Percentiles rank a stretch among this genome's conserved stretches.
Conservation (phyloP, 208 protist genomes). For the Herpetomonas samuelpessoai region DNA sequence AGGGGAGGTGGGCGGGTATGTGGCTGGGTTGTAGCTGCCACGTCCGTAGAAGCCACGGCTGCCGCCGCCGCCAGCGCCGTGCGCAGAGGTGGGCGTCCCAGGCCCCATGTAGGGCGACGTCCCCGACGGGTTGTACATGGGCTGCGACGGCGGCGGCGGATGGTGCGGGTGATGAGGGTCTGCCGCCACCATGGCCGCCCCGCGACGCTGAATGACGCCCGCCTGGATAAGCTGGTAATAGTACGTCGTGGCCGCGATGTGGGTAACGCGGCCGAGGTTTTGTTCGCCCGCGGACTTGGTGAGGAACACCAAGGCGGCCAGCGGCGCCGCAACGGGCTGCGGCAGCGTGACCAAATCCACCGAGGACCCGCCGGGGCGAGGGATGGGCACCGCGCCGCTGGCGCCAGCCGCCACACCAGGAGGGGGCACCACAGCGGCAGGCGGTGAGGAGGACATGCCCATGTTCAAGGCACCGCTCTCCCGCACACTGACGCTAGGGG, state of each 20-base stretch:
- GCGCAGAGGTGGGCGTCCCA: not conserved
- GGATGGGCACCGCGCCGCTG: slow-evolving; percentile 1
- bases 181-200: not conserved
- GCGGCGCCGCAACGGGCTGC: slow-evolving; percentile 64
- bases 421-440: not conserved
- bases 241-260: slow-evolving; percentile 81
- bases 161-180: not conserved
- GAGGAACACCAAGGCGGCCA: slow-evolving; percentile 79
- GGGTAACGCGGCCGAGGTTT: slow-evolving; percentile 73
- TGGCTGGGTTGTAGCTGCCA: not conserved
- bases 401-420: not conserved
- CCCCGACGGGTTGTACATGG: not conserved
- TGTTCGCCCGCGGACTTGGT: slow-evolving; percentile 87
- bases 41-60: not conserved
- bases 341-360: slow-evolving; percentile 39
- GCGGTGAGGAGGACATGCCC: too few relatives aligned
- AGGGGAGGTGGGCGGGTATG: slow-evolving; percentile 1
- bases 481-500: not conserved
- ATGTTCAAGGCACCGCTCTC: too few relatives aligned
- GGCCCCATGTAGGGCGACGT: not conserved
- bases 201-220: slow-evolving; percentile 46
- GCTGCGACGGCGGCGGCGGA: not conserved
- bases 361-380: not conserved
- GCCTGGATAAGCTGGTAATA: slow-evolving; percentile 76
- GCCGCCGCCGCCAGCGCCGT: slow-evolving; percentile 5